Evolutionary conservation across 805 yeast species (phyloP).

Genomic region (Kazachstania bromeliacearum): DNA sequence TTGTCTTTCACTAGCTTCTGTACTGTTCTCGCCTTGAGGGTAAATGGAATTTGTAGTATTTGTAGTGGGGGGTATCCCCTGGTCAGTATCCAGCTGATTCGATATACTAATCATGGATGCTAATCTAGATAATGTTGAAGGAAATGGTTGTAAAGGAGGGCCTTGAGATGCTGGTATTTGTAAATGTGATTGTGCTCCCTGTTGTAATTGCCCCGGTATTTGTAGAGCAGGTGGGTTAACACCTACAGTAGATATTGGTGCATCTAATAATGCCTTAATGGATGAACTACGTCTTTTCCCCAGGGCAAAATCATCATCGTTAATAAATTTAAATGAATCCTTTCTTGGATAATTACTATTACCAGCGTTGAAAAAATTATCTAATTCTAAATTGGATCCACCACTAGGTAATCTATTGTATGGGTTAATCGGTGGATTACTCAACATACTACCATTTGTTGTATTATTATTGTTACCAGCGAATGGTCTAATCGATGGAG

Average conservation of each 20-base stretch:
- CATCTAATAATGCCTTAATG: slow-evolving; percentile 11
- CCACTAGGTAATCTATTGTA: slow-evolving; percentile 1
- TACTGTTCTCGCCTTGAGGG: neutral
- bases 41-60: neutral
- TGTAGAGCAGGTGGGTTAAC: slow-evolving; percentile 1
- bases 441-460: neutral
- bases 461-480: slow-evolving; percentile 2
- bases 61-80: no score
- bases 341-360: slow-evolving; percentile 16
- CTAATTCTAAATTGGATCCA: slow-evolving; percentile 4
- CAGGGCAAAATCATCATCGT: slow-evolving; percentile 25
- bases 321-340: slow-evolving; percentile 23
- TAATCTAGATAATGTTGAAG: slow-evolving; percentile 8
- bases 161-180: neutral
- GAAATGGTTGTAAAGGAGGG: slow-evolving; percentile 3
- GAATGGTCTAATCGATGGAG: slow-evolving; percentile 17
- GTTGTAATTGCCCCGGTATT: neutral
- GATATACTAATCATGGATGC: slow-evolving; percentile 5
- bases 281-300: slow-evolving; percentile 26
- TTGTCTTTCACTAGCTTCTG: neutral
- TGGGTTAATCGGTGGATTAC: no score
- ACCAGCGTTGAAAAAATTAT: slow-evolving; percentile 6
- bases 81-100: neutral
- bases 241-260: no score
- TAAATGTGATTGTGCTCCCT: neutral